Base-by-base conservation (phyloP, 2,329 filamentous ascomycete species). In the Ceratocystis papillata region DNA sequence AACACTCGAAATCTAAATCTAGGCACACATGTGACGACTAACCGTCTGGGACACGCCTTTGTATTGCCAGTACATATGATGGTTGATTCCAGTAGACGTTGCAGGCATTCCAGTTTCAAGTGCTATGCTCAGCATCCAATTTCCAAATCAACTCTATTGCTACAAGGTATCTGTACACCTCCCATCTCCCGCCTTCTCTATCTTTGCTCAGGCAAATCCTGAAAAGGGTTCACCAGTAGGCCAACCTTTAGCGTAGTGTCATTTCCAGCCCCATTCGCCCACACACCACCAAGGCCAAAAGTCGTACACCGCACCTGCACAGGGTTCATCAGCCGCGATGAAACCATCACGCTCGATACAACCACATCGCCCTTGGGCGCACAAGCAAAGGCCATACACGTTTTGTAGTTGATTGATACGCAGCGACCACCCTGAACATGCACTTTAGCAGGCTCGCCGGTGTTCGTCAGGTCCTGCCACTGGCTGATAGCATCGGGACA, bases 341-440 rank as follows among this genome's bases (percentile, higher is more conserved):
- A 33, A 1, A 67, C 63, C n/a, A 67, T 28, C 20, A 20, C 46
- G 28, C 63, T 65, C 1, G 66, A 67, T 2, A 67, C 50, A 4
- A 48, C 12, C 2, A 67, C 50, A n/a, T 67, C 66, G 10, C 62
- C 66, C 20, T 60, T 45, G 8, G 63, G 63, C 37, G 66, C 66
- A 64, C 66, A 67, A 10, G 66, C 66, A 65, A 67, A 67, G 12
- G 66, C 53, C 48, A 65, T 65, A 50, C 66, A 67, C 1, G 63
- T 63, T 15, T 65, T 61, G 28, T 63, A 22, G 44, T 63, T 62
- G 41, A 65, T 65, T 1, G 66, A 65, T 28, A 67, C 60, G 12
- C 66, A 67, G 25, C 66, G 66, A 41, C 63, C 66, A 5, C 46
- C 48, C 48, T 64, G 33, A 1, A 67, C 48, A n/a, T 45, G 57